Evolutionary conservation across 768 basidiomycete genomes (phyloP), one percentile per base, ranked within the genome.

Genomic region (Dioszegia crocea): DNA sequence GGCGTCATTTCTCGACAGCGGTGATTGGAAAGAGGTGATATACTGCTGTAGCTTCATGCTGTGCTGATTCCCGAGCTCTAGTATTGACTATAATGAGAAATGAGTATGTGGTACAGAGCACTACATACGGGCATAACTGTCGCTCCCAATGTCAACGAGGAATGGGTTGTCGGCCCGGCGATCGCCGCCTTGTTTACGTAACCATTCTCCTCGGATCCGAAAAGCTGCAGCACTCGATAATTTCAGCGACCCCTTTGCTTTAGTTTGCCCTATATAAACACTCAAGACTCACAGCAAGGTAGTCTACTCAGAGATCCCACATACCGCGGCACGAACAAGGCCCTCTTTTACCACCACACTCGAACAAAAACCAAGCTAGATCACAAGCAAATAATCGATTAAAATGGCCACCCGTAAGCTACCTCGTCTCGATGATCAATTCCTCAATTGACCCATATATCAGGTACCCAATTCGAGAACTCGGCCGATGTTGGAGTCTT

Each of bases 401-500:
- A 78, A 29, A 70, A 87, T 87, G 86, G 84, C 86, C 47, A 84
- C 84, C 71, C 85, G 86, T 86, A 66, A 68, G 84, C 75, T 23
- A 46, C 27, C 21, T 51, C 39, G 73, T n/a, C 46, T 40, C 33
- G 52, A 19, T 12, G n/a, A 43, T 24, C 8, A 5, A 53, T 10
- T 36, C 48, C 21, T 14, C 57, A 14, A 33, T 33, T 14, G 46
- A 30, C 46, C 45, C 62, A 64, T 65, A 60, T 26, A 40, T 56
- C 73, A 91, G 89, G 91, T 77, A 80, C 89, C 64, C 89, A 91
- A 81, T 93, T 91, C 75, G 90, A 93, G 81, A 93, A 92, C 80
- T 88, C 84, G 80, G 87, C 86, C 79, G 92, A 98, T 73, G 84
- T 99, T 70, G 94, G 94, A 70, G 94, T 99, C 43, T 99, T 98